These are phyloP conservation scores for Rusavskia elegans DNA, from an alignment of 495 filamentous ascomycete species.

Conservation along the genomic window DNA sequence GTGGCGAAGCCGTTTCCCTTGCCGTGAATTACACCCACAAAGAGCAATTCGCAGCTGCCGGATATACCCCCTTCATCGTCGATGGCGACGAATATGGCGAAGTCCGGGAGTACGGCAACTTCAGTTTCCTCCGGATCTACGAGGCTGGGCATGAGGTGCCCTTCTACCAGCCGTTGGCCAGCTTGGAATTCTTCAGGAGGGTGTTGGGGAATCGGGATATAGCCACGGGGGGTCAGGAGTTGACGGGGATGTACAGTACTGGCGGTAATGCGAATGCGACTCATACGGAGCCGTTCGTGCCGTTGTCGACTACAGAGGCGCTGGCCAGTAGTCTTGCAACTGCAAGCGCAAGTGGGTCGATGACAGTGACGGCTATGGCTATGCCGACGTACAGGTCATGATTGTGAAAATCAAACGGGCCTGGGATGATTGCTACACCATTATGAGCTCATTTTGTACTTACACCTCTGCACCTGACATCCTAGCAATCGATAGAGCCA, in stretches of 20 bases:
- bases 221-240: conserved; percentile 17
- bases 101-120: conserved; percentile 28
- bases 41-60: conserved; percentile 34
- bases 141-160: conserved; percentile 22
- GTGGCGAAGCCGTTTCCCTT: conserved; percentile 43
- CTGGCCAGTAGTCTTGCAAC: neutral
- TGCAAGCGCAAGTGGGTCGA: conserved; percentile 6
- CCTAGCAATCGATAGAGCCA: too few species aligned
- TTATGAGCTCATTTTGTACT: too few species aligned
- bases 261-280: conserved; percentile 33
- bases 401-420: too few species aligned
- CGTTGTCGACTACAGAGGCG: conserved; percentile 19
- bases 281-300: conserved; percentile 38
- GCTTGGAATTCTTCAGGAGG: conserved; percentile 22
- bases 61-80: conserved; percentile 31
- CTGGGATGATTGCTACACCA: too few species aligned
- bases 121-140: conserved; percentile 26
- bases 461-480: too few species aligned
- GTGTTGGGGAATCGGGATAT: conserved; percentile 16
- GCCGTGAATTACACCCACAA: conserved; percentile 29
- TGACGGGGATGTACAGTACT: conserved; percentile 28
- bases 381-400: conserved; percentile 2
- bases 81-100: conserved; percentile 25
- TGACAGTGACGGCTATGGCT: conserved; percentile 5
- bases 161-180: conserved; percentile 25